These are phyloP conservation scores for Pseudogymnoascus sp. DNA, from an alignment of 2,329 filamentous ascomycete species.

Conservation along the genomic window DNA sequence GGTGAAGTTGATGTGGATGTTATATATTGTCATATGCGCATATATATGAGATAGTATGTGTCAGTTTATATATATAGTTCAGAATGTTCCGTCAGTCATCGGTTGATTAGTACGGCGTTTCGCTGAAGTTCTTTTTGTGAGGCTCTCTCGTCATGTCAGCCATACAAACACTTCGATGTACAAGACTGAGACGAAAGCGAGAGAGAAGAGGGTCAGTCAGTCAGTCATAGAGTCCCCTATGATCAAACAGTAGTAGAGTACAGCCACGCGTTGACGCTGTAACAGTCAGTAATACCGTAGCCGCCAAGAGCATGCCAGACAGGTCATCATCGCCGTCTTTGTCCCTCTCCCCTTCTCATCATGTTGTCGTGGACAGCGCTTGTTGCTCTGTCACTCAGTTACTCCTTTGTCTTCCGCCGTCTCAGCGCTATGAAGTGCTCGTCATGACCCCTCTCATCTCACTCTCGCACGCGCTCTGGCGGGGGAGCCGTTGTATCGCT, in stretches of 20 bases:
- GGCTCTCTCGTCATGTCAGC: not conserved
- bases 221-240: not conserved
- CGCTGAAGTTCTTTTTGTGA: not conserved
- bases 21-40: not conserved
- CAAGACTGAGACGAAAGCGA: not conserved
- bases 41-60: not conserved
- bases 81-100: not conserved
- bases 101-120: not conserved
- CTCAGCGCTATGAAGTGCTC: not conserved
- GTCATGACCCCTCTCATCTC: constrained; percentile 3
- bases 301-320: not conserved
- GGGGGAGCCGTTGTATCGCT: constrained; percentile 3
- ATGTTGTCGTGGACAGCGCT: not conserved
- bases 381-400: not conserved
- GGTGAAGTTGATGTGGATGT: not conserved
- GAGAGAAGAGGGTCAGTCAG: not conserved
- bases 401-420: not conserved
- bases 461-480: not conserved
- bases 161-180: not conserved
- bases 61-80: not conserved
- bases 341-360: not conserved
- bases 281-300: not conserved
- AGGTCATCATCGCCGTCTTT: not conserved
- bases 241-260: not conserved
- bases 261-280: not conserved